Percentiles rank a stretch among this genome's conserved stretches.
These are phyloP conservation scores for Phytophthora melonis DNA, from an alignment of 352 stramenopile species.

Conservation along the genomic window DNA sequence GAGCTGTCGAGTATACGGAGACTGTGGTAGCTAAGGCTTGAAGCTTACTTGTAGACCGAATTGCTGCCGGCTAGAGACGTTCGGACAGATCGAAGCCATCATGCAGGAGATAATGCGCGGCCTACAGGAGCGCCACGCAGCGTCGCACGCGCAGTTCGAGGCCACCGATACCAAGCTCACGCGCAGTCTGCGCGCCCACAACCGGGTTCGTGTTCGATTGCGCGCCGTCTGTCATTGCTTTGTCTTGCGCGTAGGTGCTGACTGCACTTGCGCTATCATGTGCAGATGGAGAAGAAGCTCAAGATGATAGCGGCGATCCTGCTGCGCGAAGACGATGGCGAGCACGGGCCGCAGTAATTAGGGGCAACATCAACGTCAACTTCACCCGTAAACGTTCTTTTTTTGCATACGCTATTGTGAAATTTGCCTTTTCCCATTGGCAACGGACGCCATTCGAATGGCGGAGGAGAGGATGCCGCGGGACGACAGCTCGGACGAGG, in stretches of 20 bases:
- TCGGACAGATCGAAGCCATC: conserved; percentile 51
- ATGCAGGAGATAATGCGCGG: conserved; percentile 53
- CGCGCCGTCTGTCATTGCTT: background rate
- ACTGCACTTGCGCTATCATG: background rate
- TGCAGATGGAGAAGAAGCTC: conserved; percentile 62
- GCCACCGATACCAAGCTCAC: conserved; percentile 37
- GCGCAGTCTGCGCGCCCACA: conserved; percentile 42
- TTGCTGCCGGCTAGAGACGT: conserved; percentile 37
- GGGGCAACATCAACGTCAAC: conserved; percentile 5
- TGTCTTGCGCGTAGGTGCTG: background rate
- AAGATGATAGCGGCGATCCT: conserved; percentile 65
- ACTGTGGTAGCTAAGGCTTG: background rate
- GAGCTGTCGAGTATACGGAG: background rate
- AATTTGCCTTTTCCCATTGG: background rate
- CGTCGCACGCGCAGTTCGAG: conserved; percentile 48
- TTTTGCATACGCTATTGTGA: conserved; percentile 3
- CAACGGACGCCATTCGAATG: conserved; percentile 5
- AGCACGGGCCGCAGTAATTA: conserved; percentile 32
- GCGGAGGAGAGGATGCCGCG: conserved; percentile 1
- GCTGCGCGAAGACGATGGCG: conserved; percentile 40
- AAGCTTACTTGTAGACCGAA: background rate
- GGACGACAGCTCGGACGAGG: background rate
- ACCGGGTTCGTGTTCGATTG: conserved; percentile 36
- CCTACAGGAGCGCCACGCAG: conserved; percentile 47
- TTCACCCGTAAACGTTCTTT: conserved; percentile 1